Base-by-base conservation (phyloP, 1,284 basidiomycete genomes). In the Acaromyces ingoldii region DNA sequence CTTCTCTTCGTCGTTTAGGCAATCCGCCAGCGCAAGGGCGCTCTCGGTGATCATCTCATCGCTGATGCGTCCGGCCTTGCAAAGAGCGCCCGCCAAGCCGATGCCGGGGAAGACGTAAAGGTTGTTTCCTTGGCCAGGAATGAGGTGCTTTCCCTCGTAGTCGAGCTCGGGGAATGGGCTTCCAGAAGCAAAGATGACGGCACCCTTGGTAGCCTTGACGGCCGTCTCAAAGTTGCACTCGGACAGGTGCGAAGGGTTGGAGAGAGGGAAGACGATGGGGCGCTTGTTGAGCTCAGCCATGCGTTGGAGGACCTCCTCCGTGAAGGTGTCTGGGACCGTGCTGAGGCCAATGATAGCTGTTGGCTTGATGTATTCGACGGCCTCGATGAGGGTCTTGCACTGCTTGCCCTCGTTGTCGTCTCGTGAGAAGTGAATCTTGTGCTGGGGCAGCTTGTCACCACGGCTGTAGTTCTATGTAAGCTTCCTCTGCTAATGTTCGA, bases 221-320 rank as follows among this genome's bases (percentile, higher is more conserved):
- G 91, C 90, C 62, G 92, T 87, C 54, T 85, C 80, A 76, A 91
- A 95, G 28, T 79, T 77, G 64, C 77, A 78, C 65, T 86, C 85
- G 71, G 87, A 87, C 39, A 91, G 83, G 43, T 82, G 81, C 42
- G 89, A 86, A 26, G 92, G 92, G 79, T 96, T 97, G 30, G 88
- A 91, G n/a, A 96, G 84, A 43, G 92, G 89, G 82, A 96, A 95
- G 76, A 96, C 85, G 79, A 95, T 92, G 24, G 92, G 91, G 21
- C 85, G 83, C 19, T 83, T 80, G 78, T 93, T 95, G 63, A 88
- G 80, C 44, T 82, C 81, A n/a, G 86, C 84, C 90, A 97, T 92
- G 10, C 82, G 79, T 64, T 83, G 80, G 57, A 96, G 83, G 49
- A 91, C 85, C 10, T 81, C 79, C 53, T 85, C 80, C 56, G 80